Base-by-base conservation (phyloP, 2,329 filamentous ascomycete genomes). In the Ustilaginoidea virens region DNA sequence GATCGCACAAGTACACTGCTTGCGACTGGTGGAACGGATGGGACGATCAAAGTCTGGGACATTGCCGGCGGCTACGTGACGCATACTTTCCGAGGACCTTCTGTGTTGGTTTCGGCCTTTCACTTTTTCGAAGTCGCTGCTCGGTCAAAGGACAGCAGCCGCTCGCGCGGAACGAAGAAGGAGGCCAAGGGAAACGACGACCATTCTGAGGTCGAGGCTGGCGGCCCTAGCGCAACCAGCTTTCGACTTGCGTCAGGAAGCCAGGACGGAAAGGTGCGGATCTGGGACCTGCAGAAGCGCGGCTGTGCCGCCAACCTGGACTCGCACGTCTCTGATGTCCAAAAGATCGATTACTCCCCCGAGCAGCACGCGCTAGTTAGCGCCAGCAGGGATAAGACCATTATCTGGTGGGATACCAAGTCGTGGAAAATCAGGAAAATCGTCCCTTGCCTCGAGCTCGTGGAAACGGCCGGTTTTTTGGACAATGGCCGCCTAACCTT, bases 21-120 rank as follows among this genome's bases (percentile, higher is more conserved):
- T 24, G 90, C 86, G 11, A 96, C 87, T 11, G 90, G 92, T 37
- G 82, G 81, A 27, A 86, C 90, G 4, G 90, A 98, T 48, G 90
- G 90, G 15, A 72, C 80, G 1, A 81, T 96, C 43, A 98, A 98
- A 53, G 77, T 98, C 29, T 98, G 87, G 87, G 90, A 98, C 54
- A 83, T 98, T 34, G 64, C 67, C 28, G 82, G 77, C 25, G 90
- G 90, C 14, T 96, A 80, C 52, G 74, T 85, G 18, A 98, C 92
- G 17, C 90, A 98, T 53, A 93, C 83, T 1, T 92, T 98, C 53
- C 80, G 87, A 41, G 86, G 86, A 2, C 87, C 92, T 32, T 85
- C 85, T 34, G 86, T 90, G 7, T 68, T 98, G 14, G 72, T 98
- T 4, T 93, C 90, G 9, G 83, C 90, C 0, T 62, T 98, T 12